A percentile compares a stretch with the other conserved stretches of the same genome.
phyloP scores from a whole-genome alignment of 2,329 filamentous ascomycete genomes.

The Emergomyces africanus region DNA sequence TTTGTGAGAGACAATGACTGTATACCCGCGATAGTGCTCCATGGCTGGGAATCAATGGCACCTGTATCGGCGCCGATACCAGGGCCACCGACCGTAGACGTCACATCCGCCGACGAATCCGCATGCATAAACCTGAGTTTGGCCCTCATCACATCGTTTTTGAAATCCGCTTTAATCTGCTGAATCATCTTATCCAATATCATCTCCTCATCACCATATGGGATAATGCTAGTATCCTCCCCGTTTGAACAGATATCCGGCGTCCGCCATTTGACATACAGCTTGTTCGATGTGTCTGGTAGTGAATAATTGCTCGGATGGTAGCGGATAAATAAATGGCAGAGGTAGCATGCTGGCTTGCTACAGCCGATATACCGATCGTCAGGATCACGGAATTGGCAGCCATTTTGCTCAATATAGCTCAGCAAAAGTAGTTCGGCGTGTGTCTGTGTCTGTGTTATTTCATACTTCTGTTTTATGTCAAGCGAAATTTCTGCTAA shows the following conservation, averaged over 20 bases:
- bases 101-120: slow-evolving; percentile 1
- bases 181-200: background rate
- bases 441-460: background rate
- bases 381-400: background rate
- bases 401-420: background rate
- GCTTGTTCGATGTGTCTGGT: background rate
- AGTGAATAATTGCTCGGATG: background rate
- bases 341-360: background rate
- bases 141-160: background rate
- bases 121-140: background rate
- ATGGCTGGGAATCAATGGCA: background rate
- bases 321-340: background rate
- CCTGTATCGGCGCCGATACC: background rate
- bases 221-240: background rate
- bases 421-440: background rate
- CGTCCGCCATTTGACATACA: background rate
- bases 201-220: background rate
- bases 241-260: background rate
- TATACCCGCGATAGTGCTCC: background rate
- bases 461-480: background rate
- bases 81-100: background rate
- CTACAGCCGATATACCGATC: background rate
- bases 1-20: background rate
- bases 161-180: background rate
- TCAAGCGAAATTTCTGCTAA: background rate